Base-by-base conservation (phyloP, 257 asterid genomes). In the Petunia axillaris region DNA sequence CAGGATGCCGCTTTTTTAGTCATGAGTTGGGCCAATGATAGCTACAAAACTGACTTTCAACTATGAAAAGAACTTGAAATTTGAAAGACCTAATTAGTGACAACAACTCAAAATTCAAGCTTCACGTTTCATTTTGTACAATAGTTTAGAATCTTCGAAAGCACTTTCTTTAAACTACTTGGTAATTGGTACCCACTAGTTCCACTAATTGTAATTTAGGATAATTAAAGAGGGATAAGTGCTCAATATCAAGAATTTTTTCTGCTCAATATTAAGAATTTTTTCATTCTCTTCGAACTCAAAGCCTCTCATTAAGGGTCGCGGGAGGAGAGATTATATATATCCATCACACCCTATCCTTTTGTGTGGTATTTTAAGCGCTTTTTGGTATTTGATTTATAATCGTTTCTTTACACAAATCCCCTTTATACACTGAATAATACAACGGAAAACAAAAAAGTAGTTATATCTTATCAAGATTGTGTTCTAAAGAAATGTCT, bases 401-500 rank as follows among this genome's bases (percentile, higher is more conserved):
- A 60, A 71, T 25, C 60, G 48, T 71, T 71, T 71, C 77, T 71
- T 71, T 48, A 71, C 11, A 41, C 37, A 66, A 71, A 8, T 25
- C 16, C 3, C 25, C 77, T 71, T 71, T 71, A 71, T 71, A 71
- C 44, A 48, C 10, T 46, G 44, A 71, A 48, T 71, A 46, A 71
- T 48, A 71, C 39, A 25, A 25, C 25, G 25, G 3, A 71, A 39
- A 15, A 71, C n/a, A 48, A 71, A 71, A 70, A 71, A 48, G 77
- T 48, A 48, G 60, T 48, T 48, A 71, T 71, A 11, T 71, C 77
- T 48, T 48, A 48, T 50, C 77, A 71, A 48, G 77, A 71, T 71
- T 71, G 48, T 71, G 77, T 48, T 71, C 77, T 71, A 71, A 71
- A 48, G 77, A 71, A 48, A 5, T 71, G 77, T 48, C 44, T 48